phyloP scores from a whole-genome alignment of 1,284 basidiomycete genomes.

The Pseudozyma sp. region DNA sequence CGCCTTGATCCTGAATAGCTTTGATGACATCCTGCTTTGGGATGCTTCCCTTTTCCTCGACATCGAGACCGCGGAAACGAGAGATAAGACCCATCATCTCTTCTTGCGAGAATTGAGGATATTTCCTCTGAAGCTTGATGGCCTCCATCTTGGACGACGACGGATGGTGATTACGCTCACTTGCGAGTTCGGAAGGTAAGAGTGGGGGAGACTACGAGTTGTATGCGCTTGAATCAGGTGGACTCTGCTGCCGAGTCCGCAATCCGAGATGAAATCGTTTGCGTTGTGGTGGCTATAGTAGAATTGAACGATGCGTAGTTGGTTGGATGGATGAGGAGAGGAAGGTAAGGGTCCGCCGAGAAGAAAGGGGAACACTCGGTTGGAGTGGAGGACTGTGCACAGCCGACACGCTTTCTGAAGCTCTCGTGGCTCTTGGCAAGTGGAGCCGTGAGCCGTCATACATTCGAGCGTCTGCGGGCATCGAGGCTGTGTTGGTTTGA shows the following conservation, averaged over 20 bases:
- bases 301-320: background rate
- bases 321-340: background rate
- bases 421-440: too few relatives aligned
- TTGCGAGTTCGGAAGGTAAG: too few relatives aligned
- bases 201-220: too few relatives aligned
- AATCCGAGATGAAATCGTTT: too few relatives aligned
- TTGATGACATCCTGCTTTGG: conserved; percentile 65
- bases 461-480: too few relatives aligned
- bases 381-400: conserved; percentile 3
- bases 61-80: conserved; percentile 63
- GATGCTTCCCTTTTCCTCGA: conserved; percentile 66
- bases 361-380: background rate
- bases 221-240: background rate
- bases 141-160: conserved; percentile 76
- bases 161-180: too few relatives aligned
- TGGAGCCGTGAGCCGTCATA: too few relatives aligned
- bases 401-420: background rate
- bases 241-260: background rate
- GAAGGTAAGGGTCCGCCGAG: background rate
- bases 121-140: conserved; percentile 89
- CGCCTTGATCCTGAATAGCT: conserved; percentile 59
- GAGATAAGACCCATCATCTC: conserved; percentile 68
- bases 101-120: conserved; percentile 79
- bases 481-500: conserved; percentile 2
- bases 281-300: background rate